These are phyloP conservation scores for Rhododendron ferrugineum DNA, from an alignment of 148 eudicot genomes.

Conservation along the genomic window DNA sequence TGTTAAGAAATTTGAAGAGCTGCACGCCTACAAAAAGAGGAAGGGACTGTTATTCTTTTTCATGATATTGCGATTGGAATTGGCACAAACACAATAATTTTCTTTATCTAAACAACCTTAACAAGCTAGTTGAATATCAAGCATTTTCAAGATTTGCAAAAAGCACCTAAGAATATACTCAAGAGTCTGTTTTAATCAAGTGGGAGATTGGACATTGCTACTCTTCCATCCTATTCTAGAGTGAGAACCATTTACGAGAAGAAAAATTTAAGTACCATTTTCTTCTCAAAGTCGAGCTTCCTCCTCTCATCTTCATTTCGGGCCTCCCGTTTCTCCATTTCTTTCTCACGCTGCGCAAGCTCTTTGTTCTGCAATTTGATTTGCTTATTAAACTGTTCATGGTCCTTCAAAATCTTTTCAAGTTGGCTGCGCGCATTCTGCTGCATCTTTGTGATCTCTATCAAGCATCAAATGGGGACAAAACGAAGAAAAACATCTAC, in stretches of 20 bases:
- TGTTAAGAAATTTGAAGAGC: background rate
- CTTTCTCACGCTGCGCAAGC: conserved; percentile 31
- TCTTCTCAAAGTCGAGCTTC: conserved; percentile 31
- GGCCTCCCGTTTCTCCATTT: conserved; percentile 46
- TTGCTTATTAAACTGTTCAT: conserved; percentile 27
- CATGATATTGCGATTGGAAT: background rate
- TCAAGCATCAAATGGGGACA: background rate
- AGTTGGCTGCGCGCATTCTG: conserved; percentile 23
- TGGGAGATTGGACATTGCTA: background rate
- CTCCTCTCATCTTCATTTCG: conserved; percentile 37
- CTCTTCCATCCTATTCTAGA: background rate
- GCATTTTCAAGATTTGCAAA: background rate
- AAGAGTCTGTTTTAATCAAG: background rate
- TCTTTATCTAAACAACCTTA: background rate
- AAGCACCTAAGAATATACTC: background rate
- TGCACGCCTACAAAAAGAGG: background rate
- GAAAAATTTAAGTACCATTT: background rate
- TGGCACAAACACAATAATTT: background rate
- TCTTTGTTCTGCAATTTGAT: conserved; percentile 28
- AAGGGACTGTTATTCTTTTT: background rate
- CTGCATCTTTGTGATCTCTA: conserved; percentile 46
- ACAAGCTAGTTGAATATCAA: background rate
- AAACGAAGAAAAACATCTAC: background rate
- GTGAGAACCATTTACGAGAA: background rate
- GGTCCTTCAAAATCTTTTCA: conserved; percentile 32